Conservation (phyloP, 108 stramenopile species). For the Nitzschia palea region DNA sequence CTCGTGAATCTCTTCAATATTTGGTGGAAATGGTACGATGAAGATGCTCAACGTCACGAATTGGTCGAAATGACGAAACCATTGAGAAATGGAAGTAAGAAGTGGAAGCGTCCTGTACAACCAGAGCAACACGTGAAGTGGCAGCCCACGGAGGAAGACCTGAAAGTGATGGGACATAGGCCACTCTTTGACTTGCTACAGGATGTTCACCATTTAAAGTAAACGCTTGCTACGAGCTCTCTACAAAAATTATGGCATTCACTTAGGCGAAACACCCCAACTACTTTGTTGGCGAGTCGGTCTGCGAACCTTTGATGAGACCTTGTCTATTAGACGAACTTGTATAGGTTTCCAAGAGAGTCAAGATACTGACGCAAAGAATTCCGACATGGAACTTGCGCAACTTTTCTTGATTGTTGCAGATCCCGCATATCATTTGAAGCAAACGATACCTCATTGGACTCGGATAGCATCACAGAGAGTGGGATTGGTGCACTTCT, state of each 20-base stretch:
- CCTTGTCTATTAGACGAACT: too few relatives aligned
- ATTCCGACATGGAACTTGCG: too few relatives aligned
- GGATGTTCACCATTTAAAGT: not conserved
- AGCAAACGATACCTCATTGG: too few relatives aligned
- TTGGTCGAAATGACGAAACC: not conserved
- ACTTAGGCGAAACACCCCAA: too few relatives aligned
- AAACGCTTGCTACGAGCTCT: too few relatives aligned
- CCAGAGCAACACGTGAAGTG: not conserved
- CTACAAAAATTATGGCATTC: too few relatives aligned
- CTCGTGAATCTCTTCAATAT: not conserved
- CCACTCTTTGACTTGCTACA: not conserved
- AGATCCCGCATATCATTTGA: too few relatives aligned
- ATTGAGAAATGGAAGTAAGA: not conserved
- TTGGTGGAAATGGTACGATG: slow-evolving; percentile 17
- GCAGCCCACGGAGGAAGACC: not conserved
- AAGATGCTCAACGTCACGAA: not conserved
- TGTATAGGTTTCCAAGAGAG: too few relatives aligned
- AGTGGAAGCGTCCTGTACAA: not conserved
- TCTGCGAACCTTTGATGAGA: too few relatives aligned
- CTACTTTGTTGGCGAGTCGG: too few relatives aligned
- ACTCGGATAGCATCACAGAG: slow-evolving; percentile 4
- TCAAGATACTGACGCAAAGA: too few relatives aligned
- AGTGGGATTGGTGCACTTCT: slow-evolving; percentile 12
- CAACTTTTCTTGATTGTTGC: too few relatives aligned
- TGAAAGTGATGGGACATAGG: not conserved